Percentiles rank a stretch among this genome's conserved stretches.
Conservation (phyloP, 1,284 basidiomycete genomes). For the Rhodotorula mucilaginosa region DNA sequence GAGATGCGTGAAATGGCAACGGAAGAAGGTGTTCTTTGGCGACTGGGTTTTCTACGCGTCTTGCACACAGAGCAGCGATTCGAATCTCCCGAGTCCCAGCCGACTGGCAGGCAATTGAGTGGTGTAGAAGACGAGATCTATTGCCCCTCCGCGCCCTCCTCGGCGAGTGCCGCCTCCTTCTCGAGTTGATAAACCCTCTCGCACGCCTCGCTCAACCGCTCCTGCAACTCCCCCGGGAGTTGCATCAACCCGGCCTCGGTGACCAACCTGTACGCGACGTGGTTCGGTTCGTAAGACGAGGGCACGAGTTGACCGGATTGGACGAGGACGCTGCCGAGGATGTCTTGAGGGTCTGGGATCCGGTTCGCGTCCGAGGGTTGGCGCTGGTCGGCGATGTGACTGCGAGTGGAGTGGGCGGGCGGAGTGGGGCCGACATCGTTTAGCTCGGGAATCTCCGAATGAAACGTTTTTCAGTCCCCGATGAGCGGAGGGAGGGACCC, state of each 20-base stretch:
- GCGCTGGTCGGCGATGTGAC: slow-evolving; percentile 36
- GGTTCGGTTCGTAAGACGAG: slow-evolving; percentile 22
- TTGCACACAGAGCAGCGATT: too few species aligned
- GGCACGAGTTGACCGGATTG: slow-evolving; percentile 16
- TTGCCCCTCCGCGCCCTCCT: neutral
- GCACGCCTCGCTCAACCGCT: slow-evolving; percentile 41
- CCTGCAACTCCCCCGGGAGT: slow-evolving; percentile 9
- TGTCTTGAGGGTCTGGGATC: slow-evolving; percentile 36
- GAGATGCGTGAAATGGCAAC: too few species aligned
- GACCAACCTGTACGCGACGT: slow-evolving; percentile 33
- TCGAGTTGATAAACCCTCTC: slow-evolving; percentile 48
- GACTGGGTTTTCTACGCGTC: too few species aligned
- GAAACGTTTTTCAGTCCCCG: too few species aligned
- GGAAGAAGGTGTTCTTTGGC: too few species aligned
- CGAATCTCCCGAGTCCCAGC: too few species aligned
- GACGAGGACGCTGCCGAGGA: slow-evolving; percentile 37
- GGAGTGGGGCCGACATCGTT: too few species aligned
- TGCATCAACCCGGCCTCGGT: slow-evolving; percentile 31
- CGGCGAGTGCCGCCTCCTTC: slow-evolving; percentile 39
- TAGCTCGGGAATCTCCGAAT: too few species aligned
- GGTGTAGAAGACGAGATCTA: too few species aligned
- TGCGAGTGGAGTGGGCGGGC: neutral
- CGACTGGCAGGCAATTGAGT: too few species aligned
- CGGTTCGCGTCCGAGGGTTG: slow-evolving; percentile 34
- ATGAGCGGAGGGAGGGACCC: neutral